These are phyloP conservation scores for Mrakia frigida DNA, from an alignment of 768 basidiomycete genomes.

Conservation along the genomic window DNA sequence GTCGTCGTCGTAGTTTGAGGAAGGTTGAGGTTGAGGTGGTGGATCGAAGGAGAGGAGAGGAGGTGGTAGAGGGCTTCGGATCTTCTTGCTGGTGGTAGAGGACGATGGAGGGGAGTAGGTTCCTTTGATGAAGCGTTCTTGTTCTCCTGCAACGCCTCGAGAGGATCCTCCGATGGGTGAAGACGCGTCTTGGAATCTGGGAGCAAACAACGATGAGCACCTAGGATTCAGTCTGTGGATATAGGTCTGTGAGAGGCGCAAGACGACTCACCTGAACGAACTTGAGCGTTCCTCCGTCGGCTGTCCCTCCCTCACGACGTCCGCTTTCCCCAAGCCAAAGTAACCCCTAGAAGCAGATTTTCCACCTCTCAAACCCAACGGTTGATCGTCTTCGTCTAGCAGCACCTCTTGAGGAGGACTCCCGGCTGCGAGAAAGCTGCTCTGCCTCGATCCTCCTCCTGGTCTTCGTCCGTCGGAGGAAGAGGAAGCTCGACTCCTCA, in stretches of 20 bases:
- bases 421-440: background rate
- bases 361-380: background rate
- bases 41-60: background rate
- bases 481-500: background rate
- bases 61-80: background rate
- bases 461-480: background rate
- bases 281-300: background rate
- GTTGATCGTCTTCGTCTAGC: background rate
- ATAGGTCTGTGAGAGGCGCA: no score
- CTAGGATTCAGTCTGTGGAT: background rate
- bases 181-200: background rate
- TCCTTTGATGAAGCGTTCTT: conserved; percentile 14
- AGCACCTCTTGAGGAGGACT: background rate
- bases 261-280: background rate
- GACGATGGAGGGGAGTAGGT: background rate
- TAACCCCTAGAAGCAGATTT: background rate
- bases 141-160: conserved; percentile 9
- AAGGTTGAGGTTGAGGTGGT: background rate
- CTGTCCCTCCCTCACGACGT: background rate
- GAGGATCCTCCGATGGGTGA: background rate
- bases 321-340: background rate
- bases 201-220: background rate
- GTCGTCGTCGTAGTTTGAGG: background rate
- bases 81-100: background rate
- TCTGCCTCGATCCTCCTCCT: background rate